Conservation (phyloP, 768 basidiomycete genomes). For the Serendipita sp. region DNA sequence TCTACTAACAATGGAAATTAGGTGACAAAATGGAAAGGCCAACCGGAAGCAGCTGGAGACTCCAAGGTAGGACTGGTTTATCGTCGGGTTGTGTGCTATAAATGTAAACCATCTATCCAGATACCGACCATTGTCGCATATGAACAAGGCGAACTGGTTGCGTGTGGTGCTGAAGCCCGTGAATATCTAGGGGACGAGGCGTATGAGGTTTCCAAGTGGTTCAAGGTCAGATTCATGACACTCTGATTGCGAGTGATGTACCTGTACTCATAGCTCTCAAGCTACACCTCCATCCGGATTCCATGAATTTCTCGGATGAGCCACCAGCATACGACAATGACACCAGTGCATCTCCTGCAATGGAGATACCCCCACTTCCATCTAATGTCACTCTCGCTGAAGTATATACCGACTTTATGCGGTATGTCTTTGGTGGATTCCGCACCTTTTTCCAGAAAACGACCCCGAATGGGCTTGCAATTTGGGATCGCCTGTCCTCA, state of each 20-base stretch:
- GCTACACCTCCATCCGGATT: constrained; percentile 7
- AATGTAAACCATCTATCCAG: not conserved
- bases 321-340: not conserved
- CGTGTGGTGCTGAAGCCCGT: not conserved
- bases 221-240: not conserved
- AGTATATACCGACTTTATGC: not conserved
- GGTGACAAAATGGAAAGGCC: constrained; percentile 5
- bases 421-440: not conserved
- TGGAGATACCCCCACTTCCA: not conserved
- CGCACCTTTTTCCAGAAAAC: not conserved
- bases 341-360: not conserved
- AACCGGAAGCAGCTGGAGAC: constrained; percentile 1
- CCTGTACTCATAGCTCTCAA: not conserved
- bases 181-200: not conserved
- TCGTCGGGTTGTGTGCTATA: not conserved
- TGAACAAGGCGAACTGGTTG: not conserved
- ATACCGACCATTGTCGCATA: constrained; percentile 1
- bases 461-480: not conserved
- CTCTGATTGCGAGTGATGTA: not conserved
- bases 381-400: not conserved
- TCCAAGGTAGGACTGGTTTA: not conserved
- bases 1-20: not conserved
- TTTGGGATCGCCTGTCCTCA: not conserved
- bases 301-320: not conserved
- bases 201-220: not conserved